Evolutionary conservation across 176 grass and related monocot species (phyloP).

Genomic region (Avena eriantha): DNA sequence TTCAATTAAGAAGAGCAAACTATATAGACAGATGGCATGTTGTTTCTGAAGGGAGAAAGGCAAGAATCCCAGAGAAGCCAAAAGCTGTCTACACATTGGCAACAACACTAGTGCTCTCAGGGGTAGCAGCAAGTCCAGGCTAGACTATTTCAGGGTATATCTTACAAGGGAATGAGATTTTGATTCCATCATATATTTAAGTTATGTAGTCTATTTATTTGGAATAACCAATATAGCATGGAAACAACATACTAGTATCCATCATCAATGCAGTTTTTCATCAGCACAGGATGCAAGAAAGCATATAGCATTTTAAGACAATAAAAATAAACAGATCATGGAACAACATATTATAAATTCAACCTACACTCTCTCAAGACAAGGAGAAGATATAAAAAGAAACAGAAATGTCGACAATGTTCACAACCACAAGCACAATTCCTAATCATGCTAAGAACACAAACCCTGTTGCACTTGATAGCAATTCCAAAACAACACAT

Average conservation of each 20-base stretch:
- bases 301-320: slow-evolving; percentile 16
- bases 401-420: background rate
- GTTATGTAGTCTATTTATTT: background rate
- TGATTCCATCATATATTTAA: background rate
- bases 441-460: background rate
- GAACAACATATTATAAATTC: slow-evolving; percentile 4
- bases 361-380: background rate
- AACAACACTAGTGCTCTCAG: background rate
- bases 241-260: background rate
- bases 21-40: background rate
- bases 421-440: background rate
- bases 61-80: background rate
- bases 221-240: slow-evolving; percentile 22
- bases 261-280: slow-evolving; percentile 4
- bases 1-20: background rate
- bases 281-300: background rate
- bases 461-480: background rate
- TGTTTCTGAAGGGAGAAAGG: background rate
- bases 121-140: background rate
- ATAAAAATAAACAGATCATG: background rate
- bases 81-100: background rate
- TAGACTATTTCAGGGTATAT: background rate
- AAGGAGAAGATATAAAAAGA: slow-evolving; percentile 6
- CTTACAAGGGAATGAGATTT: background rate
- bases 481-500: background rate